A percentile compares a stretch with the other conserved stretches of the same genome.
Conservation (phyloP, 371 early-diverging fungal genomes). For the Mucor sp. region DNA sequence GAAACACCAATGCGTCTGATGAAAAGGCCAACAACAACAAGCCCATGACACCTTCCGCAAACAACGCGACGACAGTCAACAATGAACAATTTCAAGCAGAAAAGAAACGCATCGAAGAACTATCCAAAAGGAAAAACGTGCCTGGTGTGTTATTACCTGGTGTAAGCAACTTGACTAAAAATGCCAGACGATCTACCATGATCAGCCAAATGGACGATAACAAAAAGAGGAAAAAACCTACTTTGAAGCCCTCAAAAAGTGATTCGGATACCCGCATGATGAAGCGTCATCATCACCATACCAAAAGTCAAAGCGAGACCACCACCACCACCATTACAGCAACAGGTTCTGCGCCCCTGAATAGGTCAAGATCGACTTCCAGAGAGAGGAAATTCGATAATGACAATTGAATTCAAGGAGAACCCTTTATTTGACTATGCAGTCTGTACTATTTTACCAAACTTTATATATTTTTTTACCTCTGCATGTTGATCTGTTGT, state of each 20-base stretch:
- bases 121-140: neutral
- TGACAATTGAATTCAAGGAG: neutral
- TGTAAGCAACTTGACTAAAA: conserved; percentile 12
- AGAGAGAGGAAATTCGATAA: conserved; percentile 4
- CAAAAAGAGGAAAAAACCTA: neutral
- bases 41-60: neutral
- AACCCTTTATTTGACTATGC: neutral
- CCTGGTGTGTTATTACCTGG: conserved; percentile 24
- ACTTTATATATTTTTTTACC: neutral
- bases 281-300: neutral
- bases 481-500: no score
- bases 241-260: conserved; percentile 15
- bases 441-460: neutral
- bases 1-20: neutral
- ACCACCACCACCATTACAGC: neutral
- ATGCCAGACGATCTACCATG: conserved; percentile 1
- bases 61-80: neutral
- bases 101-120: conserved; percentile 13
- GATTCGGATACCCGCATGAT: conserved; percentile 14
- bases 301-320: neutral
- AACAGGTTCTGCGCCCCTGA: neutral
- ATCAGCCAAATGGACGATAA: neutral
- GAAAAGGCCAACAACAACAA: neutral
- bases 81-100: conserved; percentile 13
- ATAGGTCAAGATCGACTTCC: conserved; percentile 8